Evolutionary conservation across 1,284 basidiomycete species (phyloP), one percentile per base, ranked within the genome.

Genomic region (Mycosarcoma maydis): DNA sequence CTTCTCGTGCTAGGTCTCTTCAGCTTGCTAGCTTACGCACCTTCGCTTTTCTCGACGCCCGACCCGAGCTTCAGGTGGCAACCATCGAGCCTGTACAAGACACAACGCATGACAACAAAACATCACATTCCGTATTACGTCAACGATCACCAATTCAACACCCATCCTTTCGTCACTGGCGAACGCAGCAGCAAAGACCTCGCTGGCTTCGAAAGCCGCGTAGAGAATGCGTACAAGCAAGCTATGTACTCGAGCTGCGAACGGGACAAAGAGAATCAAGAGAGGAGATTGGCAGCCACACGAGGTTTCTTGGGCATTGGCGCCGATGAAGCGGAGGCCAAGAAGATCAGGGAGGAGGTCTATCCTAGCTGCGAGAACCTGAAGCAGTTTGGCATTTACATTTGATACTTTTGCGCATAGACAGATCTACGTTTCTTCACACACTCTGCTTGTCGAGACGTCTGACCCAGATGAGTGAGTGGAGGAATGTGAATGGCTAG

Each of bases 41-140:
- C 94, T 1, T 88, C 85, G 4, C 57, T 86, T 51, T 81, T 93
- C 20, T 85, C 87, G 0, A 86, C 87, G 6, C 90, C 92, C 1
- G 91, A 96, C 72, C 94, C 94, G 5, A 83, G 85, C 5, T 98
- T 90, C 83, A 86, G 89, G 0, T 98, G 94, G 84, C 79, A 85
- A 11, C 83, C 85, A 0, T 75, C 57, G 14, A 54, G 54, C 6
- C 40, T 45, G 2, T 80, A 77, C 64, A 73, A 77, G 20, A 73
- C 76, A 26, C 76, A 80, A 42, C 58, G 76, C 6, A 69, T 76
- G 44, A 95, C 93, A 22, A 83, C 84, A 34, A 85, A 86, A 19
- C 83, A 91, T 58, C 87, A 88, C 38, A 85, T 97, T 40, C 87
- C 87, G 19, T 98, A 98, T 84, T 93, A 88, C 75, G 92, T 98